A percentile compares a stretch with the other conserved stretches of the same genome.
Conservation (phyloP, 1,139 yeast species). For the Scheffersomyces titani region DNA sequence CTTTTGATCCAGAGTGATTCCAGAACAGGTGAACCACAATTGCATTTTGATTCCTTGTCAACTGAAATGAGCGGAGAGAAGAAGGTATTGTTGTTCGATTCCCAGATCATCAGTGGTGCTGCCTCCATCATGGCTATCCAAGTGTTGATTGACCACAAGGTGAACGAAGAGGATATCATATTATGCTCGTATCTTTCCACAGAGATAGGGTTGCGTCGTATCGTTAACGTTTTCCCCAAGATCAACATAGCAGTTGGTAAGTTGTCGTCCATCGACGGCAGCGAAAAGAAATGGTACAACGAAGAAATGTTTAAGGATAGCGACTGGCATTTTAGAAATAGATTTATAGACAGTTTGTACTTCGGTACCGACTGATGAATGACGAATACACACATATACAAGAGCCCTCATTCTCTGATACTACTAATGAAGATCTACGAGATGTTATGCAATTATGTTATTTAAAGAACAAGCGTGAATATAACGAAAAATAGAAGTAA, state of each 20-base stretch:
- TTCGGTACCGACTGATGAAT: constrained; percentile 61
- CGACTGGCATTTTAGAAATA: constrained; percentile 63
- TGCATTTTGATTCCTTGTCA: constrained; percentile 72
- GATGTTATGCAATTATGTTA: neutral
- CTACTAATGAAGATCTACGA: neutral
- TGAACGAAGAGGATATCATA: constrained; percentile 61
- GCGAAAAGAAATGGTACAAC: constrained; percentile 28
- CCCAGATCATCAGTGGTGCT: constrained; percentile 90
- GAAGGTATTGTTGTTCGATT: constrained; percentile 73
- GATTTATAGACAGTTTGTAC: constrained; percentile 77
- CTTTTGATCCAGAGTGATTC: constrained; percentile 85
- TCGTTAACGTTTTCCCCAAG: constrained; percentile 70
- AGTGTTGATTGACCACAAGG: constrained; percentile 80
- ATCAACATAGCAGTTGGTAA: constrained; percentile 72
- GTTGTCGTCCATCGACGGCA: constrained; percentile 45
- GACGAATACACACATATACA: neutral
- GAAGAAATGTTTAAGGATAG: constrained; percentile 41
- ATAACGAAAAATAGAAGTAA: neutral
- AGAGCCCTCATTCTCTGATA: neutral
- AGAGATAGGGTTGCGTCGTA: constrained; percentile 75
- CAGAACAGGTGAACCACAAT: constrained; percentile 88
- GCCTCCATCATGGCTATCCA: constrained; percentile 94
- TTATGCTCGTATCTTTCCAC: constrained; percentile 77
- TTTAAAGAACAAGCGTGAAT: neutral
- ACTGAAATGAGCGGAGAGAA: constrained; percentile 36